Base-by-base conservation (phyloP, 2,329 filamentous ascomycete species). In the Monilinia vaccinii-corymbosi region DNA sequence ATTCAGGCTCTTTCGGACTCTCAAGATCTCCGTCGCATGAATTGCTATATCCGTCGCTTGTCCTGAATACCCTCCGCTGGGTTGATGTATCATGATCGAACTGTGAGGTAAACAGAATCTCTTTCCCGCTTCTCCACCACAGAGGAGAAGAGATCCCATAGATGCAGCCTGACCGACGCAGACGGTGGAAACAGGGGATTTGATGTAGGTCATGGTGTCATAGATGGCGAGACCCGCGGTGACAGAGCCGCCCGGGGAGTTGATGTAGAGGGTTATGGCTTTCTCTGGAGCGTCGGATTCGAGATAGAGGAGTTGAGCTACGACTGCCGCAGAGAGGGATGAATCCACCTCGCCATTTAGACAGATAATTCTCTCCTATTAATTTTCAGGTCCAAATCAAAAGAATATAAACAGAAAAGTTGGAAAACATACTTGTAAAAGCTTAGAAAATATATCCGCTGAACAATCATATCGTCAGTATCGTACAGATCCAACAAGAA, bases 191-290 rank as follows among this genome's bases (percentile, higher is more conserved):
- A 99, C 91, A 1, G 93, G 91, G 3, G 89, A 89, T 62, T 87
- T 86, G 72, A 99, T 97, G 74, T 99, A 99, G 68, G 88, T 86
- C 93, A 99, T 97, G 14, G 94, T 99, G 73, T 99, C 94, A 79
- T 99, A 99, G 70, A 99, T 97, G 31, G 94, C 92, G 62, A 88
- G 79, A 18, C 85, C 85, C 73, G 94, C 93, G 63, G 88, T 93
- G 45, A 99, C 92, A 46, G 89, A 93, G 60, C 94, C 94, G 53
- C 94, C 94, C 0, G 93, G 93, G 0, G 90, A 96, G 77, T 99
- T 96, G 74, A 99, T 99, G 75, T 99, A 99, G 73, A 99, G 89
- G 56, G 89, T 94, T 66, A 99, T 97, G 14, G 91, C 89, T 73
- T 96, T 97, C 60, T 95, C 85, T 4, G 93, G 92, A 70, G 90